Evolutionary conservation across 2,329 filamentous ascomycete genomes (phyloP).

Genomic region (Kalmusia sp.): DNA sequence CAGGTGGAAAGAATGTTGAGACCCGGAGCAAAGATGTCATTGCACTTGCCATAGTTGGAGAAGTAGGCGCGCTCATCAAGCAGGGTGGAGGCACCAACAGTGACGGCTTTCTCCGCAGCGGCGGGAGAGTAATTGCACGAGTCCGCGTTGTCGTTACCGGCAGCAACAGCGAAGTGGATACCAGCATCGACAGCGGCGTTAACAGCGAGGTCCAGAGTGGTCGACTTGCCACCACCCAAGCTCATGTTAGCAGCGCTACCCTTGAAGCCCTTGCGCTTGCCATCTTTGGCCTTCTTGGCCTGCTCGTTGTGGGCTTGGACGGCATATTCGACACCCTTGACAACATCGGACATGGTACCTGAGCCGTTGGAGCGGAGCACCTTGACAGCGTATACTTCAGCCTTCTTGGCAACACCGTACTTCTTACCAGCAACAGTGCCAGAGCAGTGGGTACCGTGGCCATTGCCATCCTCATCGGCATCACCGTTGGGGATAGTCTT

Average conservation of each 20-base stretch:
- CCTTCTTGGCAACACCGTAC: slow-evolving; percentile 99
- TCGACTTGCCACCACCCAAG: slow-evolving; percentile 95
- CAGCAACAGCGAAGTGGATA: slow-evolving; percentile 96
- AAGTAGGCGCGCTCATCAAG: slow-evolving; percentile 98
- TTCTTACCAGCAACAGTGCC: slow-evolving; percentile 98
- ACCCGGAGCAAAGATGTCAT: slow-evolving; percentile 97
- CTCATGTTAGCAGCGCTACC: slow-evolving; percentile 99
- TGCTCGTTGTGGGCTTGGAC: slow-evolving; percentile 80
- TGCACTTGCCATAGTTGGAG: slow-evolving; percentile 99
- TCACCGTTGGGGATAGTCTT: slow-evolving; percentile 91
- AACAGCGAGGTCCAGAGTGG: slow-evolving; percentile 87
- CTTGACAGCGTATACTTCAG: slow-evolving; percentile 95
- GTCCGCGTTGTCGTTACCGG: slow-evolving; percentile 98
- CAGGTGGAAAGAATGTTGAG: slow-evolving; percentile 97
- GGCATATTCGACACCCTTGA: slow-evolving; percentile 97
- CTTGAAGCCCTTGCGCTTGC: slow-evolving; percentile 97
- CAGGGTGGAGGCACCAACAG: slow-evolving; percentile 92
- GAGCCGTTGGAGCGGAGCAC: slow-evolving; percentile 97
- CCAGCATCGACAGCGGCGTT: slow-evolving; percentile 92
- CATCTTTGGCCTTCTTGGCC: slow-evolving; percentile 79
- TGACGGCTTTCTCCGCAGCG: slow-evolving; percentile 88
- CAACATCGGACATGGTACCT: slow-evolving; percentile 97
- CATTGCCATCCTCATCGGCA: slow-evolving; percentile 91
- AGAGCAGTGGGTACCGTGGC: slow-evolving; percentile 98
- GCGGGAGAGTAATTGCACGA: slow-evolving; percentile 99